phyloP scores from a whole-genome alignment of 345 rosid species.

The Crucihimalaya himalaica region DNA sequence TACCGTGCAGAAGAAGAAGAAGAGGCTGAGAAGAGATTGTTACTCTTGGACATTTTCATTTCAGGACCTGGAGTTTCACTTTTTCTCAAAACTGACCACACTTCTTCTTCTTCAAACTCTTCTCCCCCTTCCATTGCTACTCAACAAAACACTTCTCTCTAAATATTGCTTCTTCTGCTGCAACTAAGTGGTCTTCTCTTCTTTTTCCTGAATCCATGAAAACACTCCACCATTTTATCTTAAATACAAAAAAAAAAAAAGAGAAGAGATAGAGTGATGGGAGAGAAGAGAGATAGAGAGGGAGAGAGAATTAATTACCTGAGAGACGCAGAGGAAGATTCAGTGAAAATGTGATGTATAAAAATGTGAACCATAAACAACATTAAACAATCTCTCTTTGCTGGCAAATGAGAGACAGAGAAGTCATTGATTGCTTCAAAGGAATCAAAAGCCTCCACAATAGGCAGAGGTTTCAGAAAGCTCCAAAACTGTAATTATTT shows the following conservation, averaged over 20 bases:
- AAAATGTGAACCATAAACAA: conserved; percentile 43
- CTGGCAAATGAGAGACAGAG: conserved; percentile 46
- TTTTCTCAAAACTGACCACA: conserved; percentile 56
- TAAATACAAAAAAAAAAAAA: not conserved
- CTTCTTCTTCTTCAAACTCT: conserved; percentile 76
- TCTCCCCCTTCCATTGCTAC: conserved; percentile 42
- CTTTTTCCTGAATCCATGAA: conserved; percentile 29
- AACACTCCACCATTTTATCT: not conserved
- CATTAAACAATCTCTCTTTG: conserved; percentile 44
- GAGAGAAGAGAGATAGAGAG: conserved; percentile 1
- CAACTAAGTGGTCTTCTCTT: conserved; percentile 9
- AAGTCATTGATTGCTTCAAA: conserved; percentile 43
- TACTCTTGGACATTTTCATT: conserved; percentile 40
- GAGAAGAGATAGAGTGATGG: conserved; percentile 1
- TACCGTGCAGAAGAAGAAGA: conserved; percentile 41
- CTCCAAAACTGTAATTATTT: conserved; percentile 40
- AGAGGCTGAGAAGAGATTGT: conserved; percentile 43
- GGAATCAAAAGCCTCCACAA: conserved; percentile 44
- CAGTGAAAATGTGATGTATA: conserved; percentile 42
- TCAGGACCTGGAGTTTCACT: conserved; percentile 47
- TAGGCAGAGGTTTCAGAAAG: conserved; percentile 40
- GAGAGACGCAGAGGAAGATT: conserved; percentile 42
- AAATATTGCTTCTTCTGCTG: conserved; percentile 22
- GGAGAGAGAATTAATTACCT: conserved; percentile 33
- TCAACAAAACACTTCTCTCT: conserved; percentile 29